Evolutionary conservation across 768 basidiomycete species (phyloP).

Genomic region (Candolleomyces efflorescens): DNA sequence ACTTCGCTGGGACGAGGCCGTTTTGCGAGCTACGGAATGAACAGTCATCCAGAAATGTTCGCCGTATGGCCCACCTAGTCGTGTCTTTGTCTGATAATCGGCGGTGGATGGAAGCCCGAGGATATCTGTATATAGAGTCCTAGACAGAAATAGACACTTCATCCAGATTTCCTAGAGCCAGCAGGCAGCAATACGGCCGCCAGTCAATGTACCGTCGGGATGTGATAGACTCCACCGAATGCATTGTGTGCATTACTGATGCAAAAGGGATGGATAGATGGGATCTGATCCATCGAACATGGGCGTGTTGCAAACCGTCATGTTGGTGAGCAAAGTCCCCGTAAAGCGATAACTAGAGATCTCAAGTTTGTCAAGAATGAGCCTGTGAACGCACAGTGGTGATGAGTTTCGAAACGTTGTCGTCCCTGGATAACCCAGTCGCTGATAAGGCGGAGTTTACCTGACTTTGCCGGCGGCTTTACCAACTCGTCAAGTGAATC

Average conservation of each 20-base stretch:
- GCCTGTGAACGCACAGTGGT: no score
- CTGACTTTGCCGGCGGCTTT: not conserved
- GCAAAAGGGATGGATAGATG: not conserved
- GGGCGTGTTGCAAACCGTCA: not conserved
- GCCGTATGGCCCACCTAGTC: no score
- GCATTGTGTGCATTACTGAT: not conserved
- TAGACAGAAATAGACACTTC: no score
- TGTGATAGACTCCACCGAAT: not conserved
- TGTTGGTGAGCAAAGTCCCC: no score
- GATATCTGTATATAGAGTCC: not conserved
- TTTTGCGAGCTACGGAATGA: no score
- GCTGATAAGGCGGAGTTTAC: not conserved
- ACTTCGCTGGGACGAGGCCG: no score
- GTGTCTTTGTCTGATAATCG: no score
- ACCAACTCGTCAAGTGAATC: not conserved
- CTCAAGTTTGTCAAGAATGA: no score
- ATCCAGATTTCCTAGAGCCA: not conserved
- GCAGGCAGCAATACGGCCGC: slow-evolving; percentile 1
- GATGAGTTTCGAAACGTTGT: no score
- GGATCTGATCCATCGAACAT: not conserved
- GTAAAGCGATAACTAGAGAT: no score
- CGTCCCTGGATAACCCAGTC: not conserved
- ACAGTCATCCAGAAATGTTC: no score
- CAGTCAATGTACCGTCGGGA: not conserved
- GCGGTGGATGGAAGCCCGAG: not conserved